Percentiles rank a stretch among this genome's conserved stretches.
Conservation (phyloP, 164 flowering plant species). For the Berberis vulgaris region DNA sequence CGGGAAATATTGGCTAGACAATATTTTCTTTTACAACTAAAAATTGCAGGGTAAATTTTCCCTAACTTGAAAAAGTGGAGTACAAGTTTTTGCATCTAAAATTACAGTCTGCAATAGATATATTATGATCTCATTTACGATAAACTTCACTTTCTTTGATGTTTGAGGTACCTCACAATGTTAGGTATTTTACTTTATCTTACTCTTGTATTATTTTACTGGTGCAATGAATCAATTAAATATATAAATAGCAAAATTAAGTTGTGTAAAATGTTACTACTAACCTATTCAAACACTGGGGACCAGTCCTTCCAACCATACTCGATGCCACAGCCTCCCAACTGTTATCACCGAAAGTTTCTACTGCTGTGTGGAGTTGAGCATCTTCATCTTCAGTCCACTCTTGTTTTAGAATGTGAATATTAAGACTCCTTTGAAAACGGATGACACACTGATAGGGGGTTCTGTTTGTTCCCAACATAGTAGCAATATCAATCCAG, state of each 20-base stretch:
- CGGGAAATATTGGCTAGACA: no score
- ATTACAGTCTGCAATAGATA: no score
- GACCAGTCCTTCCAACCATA: conserved; percentile 65
- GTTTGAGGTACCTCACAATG: not conserved
- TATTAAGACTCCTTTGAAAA: conserved; percentile 87
- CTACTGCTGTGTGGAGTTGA: conserved; percentile 70
- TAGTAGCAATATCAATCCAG: conserved; percentile 67
- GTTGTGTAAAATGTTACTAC: conserved; percentile 11
- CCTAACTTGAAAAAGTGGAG: no score
- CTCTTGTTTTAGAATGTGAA: conserved; percentile 52
- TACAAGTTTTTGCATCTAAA: no score
- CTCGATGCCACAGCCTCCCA: conserved; percentile 82
- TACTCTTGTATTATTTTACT: not conserved
- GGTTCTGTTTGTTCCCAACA: conserved; percentile 66
- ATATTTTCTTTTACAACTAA: no score
- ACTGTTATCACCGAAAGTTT: conserved; percentile 58
- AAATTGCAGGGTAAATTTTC: no score
- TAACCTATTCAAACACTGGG: conserved; percentile 95
- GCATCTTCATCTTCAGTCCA: conserved; percentile 89
- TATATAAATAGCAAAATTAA: not conserved
- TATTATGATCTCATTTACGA: no score
- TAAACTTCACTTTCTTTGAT: no score
- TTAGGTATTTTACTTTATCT: not conserved
- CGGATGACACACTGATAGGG: conserved; percentile 85
- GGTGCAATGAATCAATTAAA: not conserved